Evolutionary conservation across 2,329 filamentous ascomycete species (phyloP).

Genomic region (Lasiodiplodia citricola): DNA sequence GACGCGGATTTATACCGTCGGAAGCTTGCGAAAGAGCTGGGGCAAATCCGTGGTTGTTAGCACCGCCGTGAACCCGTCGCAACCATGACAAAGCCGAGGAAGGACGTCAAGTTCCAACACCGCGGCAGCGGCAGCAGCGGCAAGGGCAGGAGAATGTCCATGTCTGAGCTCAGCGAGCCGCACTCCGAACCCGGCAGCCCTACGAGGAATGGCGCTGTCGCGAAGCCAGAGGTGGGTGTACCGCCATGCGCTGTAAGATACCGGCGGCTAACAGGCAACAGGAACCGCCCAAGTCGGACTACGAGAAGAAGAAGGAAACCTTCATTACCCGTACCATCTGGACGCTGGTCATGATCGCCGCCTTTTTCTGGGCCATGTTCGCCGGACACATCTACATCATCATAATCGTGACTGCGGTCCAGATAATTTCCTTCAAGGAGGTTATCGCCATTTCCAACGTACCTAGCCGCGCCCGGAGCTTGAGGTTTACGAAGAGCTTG

Average conservation of each 20-base stretch:
- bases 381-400: constrained; percentile 98
- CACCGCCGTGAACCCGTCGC: not conserved
- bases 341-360: constrained; percentile 95
- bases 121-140: constrained; percentile 51
- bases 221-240: constrained; percentile 32
- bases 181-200: constrained; percentile 59
- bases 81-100: constrained; percentile 47
- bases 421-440: constrained; percentile 98
- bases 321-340: constrained; percentile 97
- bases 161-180: constrained; percentile 72
- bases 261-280: constrained; percentile 31
- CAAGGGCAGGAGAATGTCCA: constrained; percentile 66
- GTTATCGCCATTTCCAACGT: constrained; percentile 98
- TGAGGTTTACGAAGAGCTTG: constrained; percentile 92
- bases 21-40: constrained; percentile 6
- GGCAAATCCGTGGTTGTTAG: not conserved
- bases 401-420: constrained; percentile 86
- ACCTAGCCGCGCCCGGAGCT: constrained; percentile 84
- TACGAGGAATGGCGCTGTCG: constrained; percentile 48
- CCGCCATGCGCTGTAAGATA: not conserved
- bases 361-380: constrained; percentile 91
- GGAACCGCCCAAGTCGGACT: constrained; percentile 65
- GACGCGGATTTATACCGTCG: not conserved
- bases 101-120: constrained; percentile 64
- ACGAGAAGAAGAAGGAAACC: constrained; percentile 98